phyloP scores from a whole-genome alignment of 2,329 filamentous ascomycete species.

The Penicillium rolfsii region DNA sequence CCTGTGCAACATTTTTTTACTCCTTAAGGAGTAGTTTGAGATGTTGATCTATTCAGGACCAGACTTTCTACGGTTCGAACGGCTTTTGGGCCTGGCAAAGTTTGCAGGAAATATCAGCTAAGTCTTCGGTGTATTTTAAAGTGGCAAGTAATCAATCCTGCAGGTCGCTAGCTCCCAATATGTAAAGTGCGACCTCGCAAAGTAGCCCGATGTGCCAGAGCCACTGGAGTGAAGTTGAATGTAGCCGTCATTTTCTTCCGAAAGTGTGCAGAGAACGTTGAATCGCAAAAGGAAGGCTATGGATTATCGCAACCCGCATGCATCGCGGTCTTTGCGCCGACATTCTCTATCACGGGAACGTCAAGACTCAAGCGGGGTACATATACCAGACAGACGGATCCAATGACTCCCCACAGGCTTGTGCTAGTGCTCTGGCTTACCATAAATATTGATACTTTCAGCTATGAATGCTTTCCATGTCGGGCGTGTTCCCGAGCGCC shows the following conservation, averaged over 20 bases:
- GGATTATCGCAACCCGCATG: slow-evolving; percentile 9
- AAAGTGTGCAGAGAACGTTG: slow-evolving; percentile 2
- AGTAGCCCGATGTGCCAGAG: slow-evolving; percentile 7
- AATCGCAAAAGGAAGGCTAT: background rate
- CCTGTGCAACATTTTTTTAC: slow-evolving; percentile 14
- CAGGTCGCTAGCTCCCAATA: background rate
- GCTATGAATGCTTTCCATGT: background rate
- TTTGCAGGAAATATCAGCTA: slow-evolving; percentile 18
- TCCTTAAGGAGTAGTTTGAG: slow-evolving; percentile 15
- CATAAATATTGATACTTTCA: background rate
- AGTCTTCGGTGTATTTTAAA: slow-evolving; percentile 12
- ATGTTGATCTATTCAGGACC: slow-evolving; percentile 23
- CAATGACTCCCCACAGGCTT: background rate
- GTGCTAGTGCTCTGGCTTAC: background rate
- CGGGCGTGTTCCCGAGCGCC: background rate
- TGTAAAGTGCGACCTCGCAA: slow-evolving; percentile 13
- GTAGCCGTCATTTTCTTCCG: slow-evolving; percentile 1
- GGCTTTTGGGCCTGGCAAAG: slow-evolving; percentile 19
- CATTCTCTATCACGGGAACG: slow-evolving; percentile 4
- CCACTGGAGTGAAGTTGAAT: background rate
- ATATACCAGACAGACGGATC: background rate
- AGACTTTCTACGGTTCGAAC: slow-evolving; percentile 26
- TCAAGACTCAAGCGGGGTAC: background rate
- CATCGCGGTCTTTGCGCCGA: slow-evolving; percentile 10
- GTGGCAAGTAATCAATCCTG: slow-evolving; percentile 17